Base-by-base conservation (phyloP, 441 rosid genomes). In the Hura crepitans region DNA sequence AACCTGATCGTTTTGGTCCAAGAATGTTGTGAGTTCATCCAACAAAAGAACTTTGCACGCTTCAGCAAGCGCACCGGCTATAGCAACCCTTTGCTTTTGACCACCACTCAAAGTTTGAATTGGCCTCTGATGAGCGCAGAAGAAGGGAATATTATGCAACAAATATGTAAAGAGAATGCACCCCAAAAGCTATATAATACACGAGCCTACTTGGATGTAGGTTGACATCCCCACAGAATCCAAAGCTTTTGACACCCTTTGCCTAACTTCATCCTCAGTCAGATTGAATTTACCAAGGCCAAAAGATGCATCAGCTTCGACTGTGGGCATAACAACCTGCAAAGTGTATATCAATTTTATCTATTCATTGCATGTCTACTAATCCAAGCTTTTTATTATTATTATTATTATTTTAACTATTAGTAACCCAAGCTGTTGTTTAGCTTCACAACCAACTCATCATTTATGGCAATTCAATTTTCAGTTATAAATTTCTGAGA, bases 81-180 rank as follows among this genome's bases (percentile, higher is more conserved):
- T 92, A 42, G 97, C 99, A 12, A 92, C 91, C 83, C 97, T 83
- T 81, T 94, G 97, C 78, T 94, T 94, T 79, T 94, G 97, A 78
- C 97, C 99, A 55, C 99, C 99, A 64, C 97, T 94, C 7, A 94
- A 90, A 66, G 99, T 94, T 84, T 92, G 99, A 81, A 94, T 84
- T 18, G 96, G 91, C 80, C 97, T 90, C 97, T 94, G 81, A 62
- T 68, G 63, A 74, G 60, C 33, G 53, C 47, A 54, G 25, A 13
- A 54, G 27, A 65, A 50, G 42, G 45, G 27, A 66, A 64, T n/a
- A n/a, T 56, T 47, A 59, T 31, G 37, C 15, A 69, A 25, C 27
- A 62, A 12, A 60, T 12, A 55, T n/a, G 43, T 25, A 25, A 65
- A 23, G 22, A 31, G 33, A 28, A 62, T 20, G 50, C 64, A 14